Evolutionary conservation across 768 basidiomycete genomes (phyloP).

Genomic region (Boletus rubropictus): DNA sequence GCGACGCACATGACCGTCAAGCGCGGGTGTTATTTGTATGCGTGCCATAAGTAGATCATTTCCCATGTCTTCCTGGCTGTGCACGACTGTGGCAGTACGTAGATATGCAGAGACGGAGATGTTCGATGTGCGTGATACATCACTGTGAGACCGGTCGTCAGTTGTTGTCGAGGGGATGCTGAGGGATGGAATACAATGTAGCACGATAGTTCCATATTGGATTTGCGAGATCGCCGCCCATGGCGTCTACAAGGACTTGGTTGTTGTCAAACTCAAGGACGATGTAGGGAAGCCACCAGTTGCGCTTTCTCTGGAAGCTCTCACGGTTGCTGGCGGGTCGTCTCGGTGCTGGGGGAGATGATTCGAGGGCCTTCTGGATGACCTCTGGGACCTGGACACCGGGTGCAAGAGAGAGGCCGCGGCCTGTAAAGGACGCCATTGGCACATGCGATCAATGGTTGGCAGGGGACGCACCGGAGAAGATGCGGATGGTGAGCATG

Average conservation of each 20-base stretch:
- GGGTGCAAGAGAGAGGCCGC: slow-evolving; percentile 74
- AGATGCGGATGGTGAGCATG: slow-evolving; percentile 92
- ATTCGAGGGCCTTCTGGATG: slow-evolving; percentile 75
- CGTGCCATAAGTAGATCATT: slow-evolving; percentile 94
- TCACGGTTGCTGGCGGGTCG: slow-evolving; percentile 74
- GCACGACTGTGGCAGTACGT: slow-evolving; percentile 65
- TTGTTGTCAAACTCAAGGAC: slow-evolving; percentile 98
- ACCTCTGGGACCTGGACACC: slow-evolving; percentile 77
- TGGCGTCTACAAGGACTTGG: slow-evolving; percentile 91
- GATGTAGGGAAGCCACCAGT: slow-evolving; percentile 94
- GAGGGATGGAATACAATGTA: slow-evolving; percentile 66
- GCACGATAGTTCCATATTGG: slow-evolving; percentile 97
- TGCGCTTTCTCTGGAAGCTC: slow-evolving; percentile 86
- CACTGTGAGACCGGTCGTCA: slow-evolving; percentile 43
- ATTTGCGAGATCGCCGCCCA: slow-evolving; percentile 85
- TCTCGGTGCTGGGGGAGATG: slow-evolving; percentile 47
- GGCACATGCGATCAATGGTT: slow-evolving; percentile 10
- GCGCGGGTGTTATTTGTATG: slow-evolving; percentile 78
- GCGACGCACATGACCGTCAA: slow-evolving; percentile 65
- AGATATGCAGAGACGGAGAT: slow-evolving; percentile 90
- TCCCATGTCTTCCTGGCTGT: slow-evolving; percentile 90
- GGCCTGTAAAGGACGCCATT: slow-evolving; percentile 39
- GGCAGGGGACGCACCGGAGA: slow-evolving; percentile 59
- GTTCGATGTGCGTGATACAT: slow-evolving; percentile 91
- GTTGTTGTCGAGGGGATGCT: background rate